Evolutionary conservation across 2,329 filamentous ascomycete genomes (phyloP), one percentile per base, ranked within the genome.

Genomic region (Purpureocillium lavendulum): DNA sequence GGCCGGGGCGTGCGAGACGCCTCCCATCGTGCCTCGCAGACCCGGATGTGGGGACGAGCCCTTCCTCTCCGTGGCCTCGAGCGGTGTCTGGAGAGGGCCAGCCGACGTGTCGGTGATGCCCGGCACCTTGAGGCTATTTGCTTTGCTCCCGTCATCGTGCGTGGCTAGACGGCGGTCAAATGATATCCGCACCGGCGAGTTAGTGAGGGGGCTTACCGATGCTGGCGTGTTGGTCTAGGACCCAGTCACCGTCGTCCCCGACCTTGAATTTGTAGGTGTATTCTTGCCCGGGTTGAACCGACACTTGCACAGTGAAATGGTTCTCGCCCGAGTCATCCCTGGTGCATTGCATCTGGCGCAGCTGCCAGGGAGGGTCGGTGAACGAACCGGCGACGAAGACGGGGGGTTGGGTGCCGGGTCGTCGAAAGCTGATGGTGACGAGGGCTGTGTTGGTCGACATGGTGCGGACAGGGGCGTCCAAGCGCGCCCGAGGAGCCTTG

Each of bases 191-290:
- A 11, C 4, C 7, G 7, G 4, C 12, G 8, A 17, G 24, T 4
- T 15, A n/a, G 8, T n/a, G 13, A 30, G 30, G 44, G 7, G 18
- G 15, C 69, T 47, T 65, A 84, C 81, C 69, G 40, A 69, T 77
- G 12, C 76, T 72, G 39, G 70, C 67, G 33, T 65, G 66, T 42
- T 85, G 77, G 49, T 87, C 76, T 34, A 85, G 58, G 17, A 79
- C 66, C 82, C 82, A 86, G 76, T 79, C 84, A 46, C 84, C 73
- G 35, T 75, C 76, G 15, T 69, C 57, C 9, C 82, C 82, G 29
- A 84, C 64, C 24, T 81, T 73, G 49, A 88, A 83, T 59, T 87
- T 88, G 70, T 87, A 89, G 51, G 84, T 78, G 47, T 86, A 76
- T 41, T 76, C 71, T 35, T 74, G 70, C 16, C 73, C 73, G 16